These are phyloP conservation scores for Gynandropsis gynandra DNA, from an alignment of 345 rosid species.

Conservation along the genomic window DNA sequence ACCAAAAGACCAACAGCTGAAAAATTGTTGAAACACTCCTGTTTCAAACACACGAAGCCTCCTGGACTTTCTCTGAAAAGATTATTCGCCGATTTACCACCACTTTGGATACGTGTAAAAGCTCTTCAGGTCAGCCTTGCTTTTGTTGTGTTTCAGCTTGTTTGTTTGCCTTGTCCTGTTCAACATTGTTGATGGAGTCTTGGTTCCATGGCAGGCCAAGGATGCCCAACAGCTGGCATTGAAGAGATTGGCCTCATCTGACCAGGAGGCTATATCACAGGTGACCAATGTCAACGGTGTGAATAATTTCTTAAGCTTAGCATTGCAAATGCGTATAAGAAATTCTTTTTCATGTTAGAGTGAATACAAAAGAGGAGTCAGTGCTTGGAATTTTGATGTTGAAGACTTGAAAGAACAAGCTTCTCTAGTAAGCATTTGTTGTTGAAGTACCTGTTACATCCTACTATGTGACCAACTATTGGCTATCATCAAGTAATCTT, in stretches of 20 bases:
- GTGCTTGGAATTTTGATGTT: slow-evolving; percentile 97
- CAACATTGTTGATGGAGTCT: slow-evolving; percentile 17
- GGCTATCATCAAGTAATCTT: slow-evolving; percentile 1
- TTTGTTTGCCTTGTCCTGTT: slow-evolving; percentile 12
- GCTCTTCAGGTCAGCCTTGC: slow-evolving; percentile 65
- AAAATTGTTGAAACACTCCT: slow-evolving; percentile 77
- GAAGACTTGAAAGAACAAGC: slow-evolving; percentile 96
- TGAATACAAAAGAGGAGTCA: slow-evolving; percentile 97
- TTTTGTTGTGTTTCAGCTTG: slow-evolving; percentile 12
- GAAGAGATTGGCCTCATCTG: slow-evolving; percentile 93
- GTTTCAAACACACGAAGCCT: slow-evolving; percentile 88
- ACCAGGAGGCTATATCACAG: slow-evolving; percentile 93
- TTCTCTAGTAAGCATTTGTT: slow-evolving; percentile 54
- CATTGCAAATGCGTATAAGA: slow-evolving; percentile 9
- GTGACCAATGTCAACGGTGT: slow-evolving; percentile 32
- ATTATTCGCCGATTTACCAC: slow-evolving; percentile 72
- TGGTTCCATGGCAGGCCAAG: slow-evolving; percentile 53
- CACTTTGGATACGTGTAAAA: slow-evolving; percentile 92
- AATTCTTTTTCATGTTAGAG: slow-evolving; percentile 42
- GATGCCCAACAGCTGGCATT: slow-evolving; percentile 93
- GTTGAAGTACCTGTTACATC: slow-evolving; percentile 8
- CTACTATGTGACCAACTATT: slow-evolving; percentile 1
- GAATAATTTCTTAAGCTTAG: not conserved
- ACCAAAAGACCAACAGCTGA: slow-evolving; percentile 96
- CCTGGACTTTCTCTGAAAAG: slow-evolving; percentile 78